Percentiles rank a stretch among this genome's conserved stretches.
These are phyloP conservation scores for Micromonas pusilla DNA, from an alignment of 139 green algal species.

Conservation along the genomic window DNA sequence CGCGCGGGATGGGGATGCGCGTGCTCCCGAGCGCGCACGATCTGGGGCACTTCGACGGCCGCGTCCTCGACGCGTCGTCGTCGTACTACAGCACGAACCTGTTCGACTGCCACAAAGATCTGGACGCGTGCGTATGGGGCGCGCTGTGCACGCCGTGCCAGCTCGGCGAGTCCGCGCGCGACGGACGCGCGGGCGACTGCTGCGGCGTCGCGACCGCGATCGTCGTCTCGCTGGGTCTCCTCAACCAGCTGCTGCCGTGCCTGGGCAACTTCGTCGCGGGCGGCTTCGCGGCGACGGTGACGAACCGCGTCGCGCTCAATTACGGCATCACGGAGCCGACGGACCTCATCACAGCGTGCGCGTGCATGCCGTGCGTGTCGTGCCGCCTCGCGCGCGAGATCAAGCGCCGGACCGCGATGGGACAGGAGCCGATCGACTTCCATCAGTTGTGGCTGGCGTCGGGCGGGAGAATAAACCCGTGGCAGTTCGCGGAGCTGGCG, in stretches of 20 bases:
- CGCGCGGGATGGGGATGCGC: too few species aligned
- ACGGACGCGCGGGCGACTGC: background rate
- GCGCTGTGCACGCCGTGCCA: background rate
- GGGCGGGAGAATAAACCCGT: too few species aligned
- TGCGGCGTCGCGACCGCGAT: background rate
- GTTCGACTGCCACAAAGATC: background rate
- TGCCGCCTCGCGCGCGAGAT: background rate
- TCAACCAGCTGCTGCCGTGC: background rate
- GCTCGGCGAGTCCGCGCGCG: background rate
- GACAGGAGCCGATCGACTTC: background rate
- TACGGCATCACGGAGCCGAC: background rate
- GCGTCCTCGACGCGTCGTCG: too few species aligned
- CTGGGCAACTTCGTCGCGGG: background rate
- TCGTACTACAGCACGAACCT: background rate
- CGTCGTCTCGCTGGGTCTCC: background rate
- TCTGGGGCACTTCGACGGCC: background rate
- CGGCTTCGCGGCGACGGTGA: background rate
- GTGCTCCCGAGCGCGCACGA: too few species aligned
- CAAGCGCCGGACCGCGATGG: background rate
- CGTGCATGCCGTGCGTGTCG: background rate
- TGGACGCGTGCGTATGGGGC: background rate
- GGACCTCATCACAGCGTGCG: background rate
- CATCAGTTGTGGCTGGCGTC: background rate
- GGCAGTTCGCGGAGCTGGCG: too few species aligned
- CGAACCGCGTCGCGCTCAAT: background rate